A percentile compares a stretch with the other conserved stretches of the same genome.
Evolutionary conservation across 495 filamentous ascomycete genomes (phyloP).

Genomic region (Xylaria scruposa): DNA sequence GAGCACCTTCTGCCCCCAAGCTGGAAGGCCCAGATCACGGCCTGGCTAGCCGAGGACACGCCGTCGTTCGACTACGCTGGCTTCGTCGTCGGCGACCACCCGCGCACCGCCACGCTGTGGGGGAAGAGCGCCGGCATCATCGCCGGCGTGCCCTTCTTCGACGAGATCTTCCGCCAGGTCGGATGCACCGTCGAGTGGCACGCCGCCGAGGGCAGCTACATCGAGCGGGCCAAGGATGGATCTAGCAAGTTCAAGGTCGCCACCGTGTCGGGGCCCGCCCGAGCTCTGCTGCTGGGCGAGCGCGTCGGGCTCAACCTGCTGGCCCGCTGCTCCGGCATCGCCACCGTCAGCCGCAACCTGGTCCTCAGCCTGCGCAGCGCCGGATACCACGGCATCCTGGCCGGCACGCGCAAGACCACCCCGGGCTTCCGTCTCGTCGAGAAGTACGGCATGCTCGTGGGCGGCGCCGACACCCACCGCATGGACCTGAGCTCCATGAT

Average conservation of each 20-base stretch:
- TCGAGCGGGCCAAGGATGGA: constrained; percentile 57
- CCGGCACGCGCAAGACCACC: constrained; percentile 95
- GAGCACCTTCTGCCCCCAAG: constrained; percentile 83
- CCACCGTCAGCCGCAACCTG: constrained; percentile 67
- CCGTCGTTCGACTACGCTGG: constrained; percentile 97
- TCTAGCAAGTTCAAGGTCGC: constrained; percentile 66
- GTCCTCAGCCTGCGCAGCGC: constrained; percentile 58
- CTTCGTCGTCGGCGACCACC: constrained; percentile 87
- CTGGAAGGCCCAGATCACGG: constrained; percentile 79
- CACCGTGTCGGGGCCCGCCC: constrained; percentile 84
- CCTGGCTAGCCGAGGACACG: constrained; percentile 94
- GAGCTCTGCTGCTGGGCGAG: constrained; percentile 88
- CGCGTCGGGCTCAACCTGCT: constrained; percentile 91
- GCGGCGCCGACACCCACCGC: constrained; percentile 88
- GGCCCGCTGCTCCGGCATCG: constrained; percentile 91
- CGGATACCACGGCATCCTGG: constrained; percentile 84
- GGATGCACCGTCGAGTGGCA: constrained; percentile 93
- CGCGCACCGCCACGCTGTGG: constrained; percentile 79
- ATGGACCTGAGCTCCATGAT: constrained; percentile 94
- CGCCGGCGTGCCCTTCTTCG: constrained; percentile 93
- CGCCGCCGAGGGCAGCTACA: constrained; percentile 71
- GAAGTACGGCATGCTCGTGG: constrained; percentile 96
- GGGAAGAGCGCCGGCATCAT: constrained; percentile 89
- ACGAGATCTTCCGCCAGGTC: constrained; percentile 89
- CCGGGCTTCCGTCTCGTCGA: constrained; percentile 95